These are phyloP conservation scores for Raphanus sativus DNA, from an alignment of 345 rosid species.

Conservation along the genomic window DNA sequence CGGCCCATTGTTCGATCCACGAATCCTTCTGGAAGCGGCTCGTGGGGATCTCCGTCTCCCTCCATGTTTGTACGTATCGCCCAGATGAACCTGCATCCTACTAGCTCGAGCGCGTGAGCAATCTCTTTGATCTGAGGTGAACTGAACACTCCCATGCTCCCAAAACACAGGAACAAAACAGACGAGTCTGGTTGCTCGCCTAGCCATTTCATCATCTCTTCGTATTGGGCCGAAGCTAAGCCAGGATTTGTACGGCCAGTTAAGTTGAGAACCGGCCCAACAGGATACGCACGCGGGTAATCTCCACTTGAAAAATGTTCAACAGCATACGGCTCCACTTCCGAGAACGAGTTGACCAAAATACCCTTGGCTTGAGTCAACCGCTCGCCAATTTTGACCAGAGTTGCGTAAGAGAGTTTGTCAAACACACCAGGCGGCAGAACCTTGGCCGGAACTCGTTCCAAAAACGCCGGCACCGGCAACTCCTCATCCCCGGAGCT, in stretches of 20 bases:
- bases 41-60: conserved; percentile 34
- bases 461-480: conserved; percentile 32
- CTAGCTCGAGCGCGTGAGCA: conserved; percentile 50
- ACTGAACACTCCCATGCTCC: conserved; percentile 58
- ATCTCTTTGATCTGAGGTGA: conserved; percentile 48
- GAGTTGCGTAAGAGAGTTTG: conserved; percentile 1
- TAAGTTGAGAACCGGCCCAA: conserved; percentile 53
- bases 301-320: conserved; percentile 4
- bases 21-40: conserved; percentile 54
- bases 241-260: conserved; percentile 23
- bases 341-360: conserved; percentile 41
- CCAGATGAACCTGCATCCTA: conserved; percentile 54
- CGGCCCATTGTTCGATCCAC: conserved; percentile 41
- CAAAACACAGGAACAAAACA: conserved; percentile 66
- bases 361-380: conserved; percentile 41
- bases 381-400: conserved; percentile 26
- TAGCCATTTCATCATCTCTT: conserved; percentile 47
- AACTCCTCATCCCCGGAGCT: conserved; percentile 33
- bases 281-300: conserved; percentile 38
- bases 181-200: conserved; percentile 48
- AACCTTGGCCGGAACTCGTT: conserved; percentile 40
- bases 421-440: conserved; percentile 33
- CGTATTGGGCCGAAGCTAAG: neutral
- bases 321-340: conserved; percentile 43
- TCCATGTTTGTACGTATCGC: conserved; percentile 32